Conservation (phyloP, 805 yeast species). For the Ogataea degrootiae region DNA sequence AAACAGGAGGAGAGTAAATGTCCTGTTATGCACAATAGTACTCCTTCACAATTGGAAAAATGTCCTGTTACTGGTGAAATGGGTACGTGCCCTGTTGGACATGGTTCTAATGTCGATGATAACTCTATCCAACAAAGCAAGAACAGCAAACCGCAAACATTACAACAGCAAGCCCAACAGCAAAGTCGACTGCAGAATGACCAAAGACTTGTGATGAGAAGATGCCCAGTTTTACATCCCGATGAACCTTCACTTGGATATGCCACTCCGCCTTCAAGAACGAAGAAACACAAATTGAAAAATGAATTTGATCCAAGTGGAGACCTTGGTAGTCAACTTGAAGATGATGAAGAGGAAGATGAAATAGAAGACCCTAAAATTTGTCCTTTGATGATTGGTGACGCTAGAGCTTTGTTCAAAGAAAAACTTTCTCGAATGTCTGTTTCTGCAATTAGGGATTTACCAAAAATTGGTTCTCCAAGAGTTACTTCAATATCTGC, state of each 20-base stretch:
- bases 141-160: not conserved
- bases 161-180: not conserved
- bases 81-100: constrained; percentile 21
- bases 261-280: constrained; percentile 1
- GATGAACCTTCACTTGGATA: constrained; percentile 14
- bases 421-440: constrained; percentile 31
- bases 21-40: constrained; percentile 5
- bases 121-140: not conserved
- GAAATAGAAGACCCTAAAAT: constrained; percentile 34
- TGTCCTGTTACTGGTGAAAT: constrained; percentile 24
- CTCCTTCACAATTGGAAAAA: constrained; percentile 3
- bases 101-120: not conserved
- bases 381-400: constrained; percentile 44
- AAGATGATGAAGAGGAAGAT: constrained; percentile 18
- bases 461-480: constrained; percentile 17
- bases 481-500: constrained; percentile 23
- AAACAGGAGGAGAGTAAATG: constrained; percentile 4
- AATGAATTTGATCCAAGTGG: constrained; percentile 2
- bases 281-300: not conserved
- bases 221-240: constrained; percentile 28
- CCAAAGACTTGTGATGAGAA: constrained; percentile 10
- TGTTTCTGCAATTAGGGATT: constrained; percentile 26
- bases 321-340: constrained; percentile 3
- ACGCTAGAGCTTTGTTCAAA: constrained; percentile 34
- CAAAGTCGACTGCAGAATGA: too few relatives aligned